phyloP scores from a whole-genome alignment of 805 yeast genomes.

The Candida incommunis region DNA sequence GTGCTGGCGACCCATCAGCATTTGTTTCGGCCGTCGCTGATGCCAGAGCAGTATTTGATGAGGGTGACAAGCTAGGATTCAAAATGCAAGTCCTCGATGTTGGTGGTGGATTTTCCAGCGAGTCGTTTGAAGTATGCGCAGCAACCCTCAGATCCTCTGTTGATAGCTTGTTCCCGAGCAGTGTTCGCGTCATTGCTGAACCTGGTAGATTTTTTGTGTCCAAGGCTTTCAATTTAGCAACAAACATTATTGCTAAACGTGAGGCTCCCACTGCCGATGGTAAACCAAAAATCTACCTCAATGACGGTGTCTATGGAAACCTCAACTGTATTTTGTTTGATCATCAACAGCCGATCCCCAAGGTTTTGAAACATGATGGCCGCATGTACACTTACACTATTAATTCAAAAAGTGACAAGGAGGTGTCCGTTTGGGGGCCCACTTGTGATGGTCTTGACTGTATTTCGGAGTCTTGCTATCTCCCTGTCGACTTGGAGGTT shows the following conservation, averaged over 20 bases:
- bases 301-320: conserved; percentile 93
- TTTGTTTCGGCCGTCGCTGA: conserved; percentile 60
- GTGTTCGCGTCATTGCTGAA: conserved; percentile 62
- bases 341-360: conserved; percentile 69
- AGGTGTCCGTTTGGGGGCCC: conserved; percentile 85
- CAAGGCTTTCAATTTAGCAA: conserved; percentile 69
- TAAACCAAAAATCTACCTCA: conserved; percentile 51
- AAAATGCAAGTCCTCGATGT: conserved; percentile 53
- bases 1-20: conserved; percentile 61
- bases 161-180: conserved; percentile 34
- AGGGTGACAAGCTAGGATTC: conserved; percentile 34
- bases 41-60: conserved; percentile 52
- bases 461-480: conserved; percentile 36
- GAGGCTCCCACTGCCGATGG: conserved; percentile 22
- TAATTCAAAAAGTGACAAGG: conserved; percentile 7
- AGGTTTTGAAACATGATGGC: conserved; percentile 44
- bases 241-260: conserved; percentile 78
- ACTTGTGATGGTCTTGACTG: conserved; percentile 96
- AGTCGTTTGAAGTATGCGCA: conserved; percentile 45
- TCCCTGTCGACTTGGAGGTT: conserved; percentile 49
- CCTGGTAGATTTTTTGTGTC: conserved; percentile 89
- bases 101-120: conserved; percentile 81
- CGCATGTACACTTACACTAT: conserved; percentile 16
- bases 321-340: conserved; percentile 88
- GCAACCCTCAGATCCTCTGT: conserved; percentile 34